These are phyloP conservation scores for Fraxinus sp. DNA, from an alignment of 305 asterid genomes.

Conservation along the genomic window DNA sequence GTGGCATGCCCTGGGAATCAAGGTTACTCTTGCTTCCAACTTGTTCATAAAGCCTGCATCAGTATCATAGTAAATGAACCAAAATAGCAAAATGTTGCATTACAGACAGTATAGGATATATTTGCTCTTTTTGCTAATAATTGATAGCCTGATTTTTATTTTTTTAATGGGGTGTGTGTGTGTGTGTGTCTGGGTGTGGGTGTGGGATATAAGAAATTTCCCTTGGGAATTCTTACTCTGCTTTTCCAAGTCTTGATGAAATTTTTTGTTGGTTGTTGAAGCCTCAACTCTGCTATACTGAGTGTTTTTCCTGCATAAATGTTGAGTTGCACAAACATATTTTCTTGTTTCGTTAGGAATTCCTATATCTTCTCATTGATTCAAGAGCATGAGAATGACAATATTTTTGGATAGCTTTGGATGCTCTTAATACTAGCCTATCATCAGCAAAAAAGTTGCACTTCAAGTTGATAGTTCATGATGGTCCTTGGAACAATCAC, in stretches of 20 bases:
- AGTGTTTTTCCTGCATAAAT: not conserved
- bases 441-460: not conserved
- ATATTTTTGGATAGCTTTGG: not conserved
- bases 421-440: not conserved
- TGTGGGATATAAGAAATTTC: not conserved
- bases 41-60: not conserved
- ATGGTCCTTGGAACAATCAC: not conserved
- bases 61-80: not conserved
- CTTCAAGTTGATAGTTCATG: not conserved
- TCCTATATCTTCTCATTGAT: not conserved
- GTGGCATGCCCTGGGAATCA: conserved; percentile 51
- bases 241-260: not conserved
- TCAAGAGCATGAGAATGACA: not conserved
- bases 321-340: not conserved
- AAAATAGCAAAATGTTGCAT: not conserved
- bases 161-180: not conserved
- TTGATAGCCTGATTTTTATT: not conserved
- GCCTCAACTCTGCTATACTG: not conserved
- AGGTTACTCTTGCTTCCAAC: conserved; percentile 40
- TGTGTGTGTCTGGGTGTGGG: not conserved
- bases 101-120: not conserved
- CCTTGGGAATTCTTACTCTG: not conserved
- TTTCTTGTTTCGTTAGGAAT: not conserved
- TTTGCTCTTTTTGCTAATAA: not conserved
- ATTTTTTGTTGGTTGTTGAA: not conserved